These are phyloP conservation scores for Calcarisporium arbuscula DNA, from an alignment of 2,329 filamentous ascomycete species.

Conservation along the genomic window DNA sequence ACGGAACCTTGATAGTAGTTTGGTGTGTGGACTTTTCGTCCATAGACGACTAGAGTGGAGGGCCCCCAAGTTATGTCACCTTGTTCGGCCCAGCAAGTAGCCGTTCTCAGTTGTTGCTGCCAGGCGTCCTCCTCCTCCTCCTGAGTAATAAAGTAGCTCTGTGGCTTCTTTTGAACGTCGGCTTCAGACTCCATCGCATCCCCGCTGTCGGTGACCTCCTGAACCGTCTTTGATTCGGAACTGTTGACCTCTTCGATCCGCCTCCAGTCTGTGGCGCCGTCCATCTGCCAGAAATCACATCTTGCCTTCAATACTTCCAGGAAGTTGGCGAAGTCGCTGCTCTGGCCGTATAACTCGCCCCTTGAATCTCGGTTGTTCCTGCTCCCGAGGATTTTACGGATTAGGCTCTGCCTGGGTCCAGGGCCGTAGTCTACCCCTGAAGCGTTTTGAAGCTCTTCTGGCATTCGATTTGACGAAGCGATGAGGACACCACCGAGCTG, in stretches of 20 bases:
- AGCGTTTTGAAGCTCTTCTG: slow-evolving; percentile 72
- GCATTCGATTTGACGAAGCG: slow-evolving; percentile 77
- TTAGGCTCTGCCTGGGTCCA: slow-evolving; percentile 45
- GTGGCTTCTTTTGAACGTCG: slow-evolving; percentile 18
- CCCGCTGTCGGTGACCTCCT: background rate
- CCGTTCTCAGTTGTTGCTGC: slow-evolving; percentile 14
- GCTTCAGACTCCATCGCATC: too few species aligned
- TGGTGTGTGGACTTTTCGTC: slow-evolving; percentile 54
- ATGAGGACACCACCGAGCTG: slow-evolving; percentile 75
- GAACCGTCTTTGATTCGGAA: background rate
- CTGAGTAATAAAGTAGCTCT: slow-evolving; percentile 21
- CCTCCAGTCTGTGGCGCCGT: slow-evolving; percentile 66
- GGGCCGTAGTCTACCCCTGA: slow-evolving; percentile 62
- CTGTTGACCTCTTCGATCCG: slow-evolving; percentile 38
- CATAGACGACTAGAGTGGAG: slow-evolving; percentile 49
- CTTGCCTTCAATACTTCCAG: slow-evolving; percentile 69
- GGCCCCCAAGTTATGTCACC: slow-evolving; percentile 33
- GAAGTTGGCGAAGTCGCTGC: slow-evolving; percentile 70
- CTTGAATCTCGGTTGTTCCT: slow-evolving; percentile 20
- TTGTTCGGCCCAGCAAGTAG: slow-evolving; percentile 15
- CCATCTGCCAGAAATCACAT: slow-evolving; percentile 82
- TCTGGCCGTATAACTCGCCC: slow-evolving; percentile 51
- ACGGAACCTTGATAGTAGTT: slow-evolving; percentile 51
- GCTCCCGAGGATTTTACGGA: slow-evolving; percentile 41
- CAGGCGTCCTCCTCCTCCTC: slow-evolving; percentile 25